Base-by-base conservation (phyloP, 768 basidiomycete genomes). In the Collybiopsis luxurians region DNA sequence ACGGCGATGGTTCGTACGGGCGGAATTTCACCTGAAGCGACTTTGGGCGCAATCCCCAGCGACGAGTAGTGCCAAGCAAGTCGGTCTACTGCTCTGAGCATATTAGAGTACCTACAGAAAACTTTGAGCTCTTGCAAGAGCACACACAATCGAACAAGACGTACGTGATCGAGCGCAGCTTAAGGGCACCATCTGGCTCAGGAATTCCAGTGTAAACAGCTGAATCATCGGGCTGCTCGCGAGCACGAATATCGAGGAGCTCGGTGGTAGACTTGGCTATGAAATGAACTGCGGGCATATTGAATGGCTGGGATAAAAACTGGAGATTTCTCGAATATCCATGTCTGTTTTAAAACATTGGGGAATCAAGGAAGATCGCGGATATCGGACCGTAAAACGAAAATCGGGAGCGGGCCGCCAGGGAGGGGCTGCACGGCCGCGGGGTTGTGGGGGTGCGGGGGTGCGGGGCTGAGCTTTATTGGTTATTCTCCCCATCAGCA, bases 1-100 rank as follows among this genome's bases (percentile, higher is more conserved):
- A 77, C 73, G 1, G 74, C 73, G 30, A 77, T 70, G 27, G 71
- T 59, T 4, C 63, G 67, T 39, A 65, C 58, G 7, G 73, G 69
- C 10, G 74, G 74, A 1, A 70, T 36, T 23, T 66, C 63, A 21
- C 64, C 64, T 10, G 63, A 45, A 2, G 60, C 40, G 3, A 50
- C 56, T 15, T 57, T 46, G 2, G 71, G 69, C 19, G 56, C 51
- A 15, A 73, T 63, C 21, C 59, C 61, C 4, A 70, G 64, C 4
- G 55, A 39, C 6, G 63, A 54, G 60, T 71, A 71, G 50, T 70
- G 59, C 61, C 64, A 66, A 48, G 66, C 68, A 9, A 71, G 64
- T 23, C 70, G 64, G 53, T 68, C 67, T 9, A 69, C 67, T 12
- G 66, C 64, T 28, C 56, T 62, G 58, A 63, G 58, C 4, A 62